Conservation (phyloP, 2,329 filamentous ascomycete genomes). For the Hymenoscyphus albidus region DNA sequence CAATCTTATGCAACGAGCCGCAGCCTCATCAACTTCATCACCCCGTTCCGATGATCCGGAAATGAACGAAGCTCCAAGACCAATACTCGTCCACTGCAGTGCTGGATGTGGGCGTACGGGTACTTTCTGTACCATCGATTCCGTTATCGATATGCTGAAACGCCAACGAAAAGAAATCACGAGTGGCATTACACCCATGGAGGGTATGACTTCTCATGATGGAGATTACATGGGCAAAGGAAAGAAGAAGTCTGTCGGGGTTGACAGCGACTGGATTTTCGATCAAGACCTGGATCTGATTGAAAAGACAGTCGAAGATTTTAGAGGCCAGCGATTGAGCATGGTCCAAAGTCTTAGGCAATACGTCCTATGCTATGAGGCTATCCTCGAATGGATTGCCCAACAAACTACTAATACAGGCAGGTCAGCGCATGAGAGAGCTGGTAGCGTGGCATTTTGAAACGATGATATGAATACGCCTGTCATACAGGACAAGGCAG, state of each 20-base stretch:
- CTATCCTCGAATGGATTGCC: constrained; percentile 80
- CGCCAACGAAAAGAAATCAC: constrained; percentile 56
- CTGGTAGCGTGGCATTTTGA: constrained; percentile 24
- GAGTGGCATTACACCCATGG: constrained; percentile 41
- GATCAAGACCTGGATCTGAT: constrained; percentile 74
- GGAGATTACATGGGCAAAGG: constrained; percentile 29
- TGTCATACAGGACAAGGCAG: neutral
- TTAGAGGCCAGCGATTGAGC: constrained; percentile 80
- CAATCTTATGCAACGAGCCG: constrained; percentile 64
- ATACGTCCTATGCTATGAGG: constrained; percentile 96
- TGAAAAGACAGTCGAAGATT: constrained; percentile 84
- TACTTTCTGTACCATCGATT: constrained; percentile 94
- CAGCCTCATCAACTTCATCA: constrained; percentile 27
- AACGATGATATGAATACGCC: neutral
- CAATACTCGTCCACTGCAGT: constrained; percentile 90
- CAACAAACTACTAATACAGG: constrained; percentile 25
- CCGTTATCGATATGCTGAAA: constrained; percentile 93
- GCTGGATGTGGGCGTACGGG: constrained; percentile 94
- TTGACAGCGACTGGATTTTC: constrained; percentile 61
- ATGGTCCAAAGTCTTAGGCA: constrained; percentile 96
- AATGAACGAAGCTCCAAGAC: constrained; percentile 50
- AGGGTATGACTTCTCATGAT: constrained; percentile 32
- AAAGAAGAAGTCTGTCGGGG: constrained; percentile 10
- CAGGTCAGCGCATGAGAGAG: constrained; percentile 20
- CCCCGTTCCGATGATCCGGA: constrained; percentile 57